Percentiles rank a stretch among this genome's conserved stretches.
Conservation (phyloP, 768 basidiomycete genomes). For the Cantharellus cinnabarinus region DNA sequence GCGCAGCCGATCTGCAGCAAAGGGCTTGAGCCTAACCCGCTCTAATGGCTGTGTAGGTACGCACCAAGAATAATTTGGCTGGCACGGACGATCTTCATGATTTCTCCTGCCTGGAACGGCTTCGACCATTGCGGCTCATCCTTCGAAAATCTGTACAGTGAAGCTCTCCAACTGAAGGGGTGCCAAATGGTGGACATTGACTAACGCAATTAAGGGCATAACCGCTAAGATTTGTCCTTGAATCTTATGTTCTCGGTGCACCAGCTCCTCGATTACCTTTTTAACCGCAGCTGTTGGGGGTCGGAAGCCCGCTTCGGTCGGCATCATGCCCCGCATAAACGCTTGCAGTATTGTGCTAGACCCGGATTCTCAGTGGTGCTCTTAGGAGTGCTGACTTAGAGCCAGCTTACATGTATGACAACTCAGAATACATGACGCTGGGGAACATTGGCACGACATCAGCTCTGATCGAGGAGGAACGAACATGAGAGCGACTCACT, state of each 20-base stretch:
- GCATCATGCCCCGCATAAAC: constrained; percentile 6
- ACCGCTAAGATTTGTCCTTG: constrained; percentile 12
- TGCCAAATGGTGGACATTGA: background rate
- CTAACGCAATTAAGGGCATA: constrained; percentile 12
- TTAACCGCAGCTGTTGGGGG: constrained; percentile 7
- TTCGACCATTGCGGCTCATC: constrained; percentile 11
- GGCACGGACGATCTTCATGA: constrained; percentile 8
- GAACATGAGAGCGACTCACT: background rate
- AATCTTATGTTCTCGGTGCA: constrained; percentile 12
- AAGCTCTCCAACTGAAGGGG: background rate
- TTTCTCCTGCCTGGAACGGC: constrained; percentile 10
- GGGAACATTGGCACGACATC: background rate
- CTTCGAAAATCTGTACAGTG: constrained; percentile 10
- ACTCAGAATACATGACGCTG: background rate
- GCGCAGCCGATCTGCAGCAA: background rate
- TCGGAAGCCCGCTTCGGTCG: constrained; percentile 8
- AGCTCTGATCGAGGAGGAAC: background rate
- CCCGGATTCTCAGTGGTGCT: constrained; percentile 1
- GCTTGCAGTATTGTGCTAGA: constrained; percentile 13
- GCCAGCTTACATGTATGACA: background rate
- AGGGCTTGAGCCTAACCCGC: background rate
- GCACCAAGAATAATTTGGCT: constrained; percentile 13
- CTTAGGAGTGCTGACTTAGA: background rate
- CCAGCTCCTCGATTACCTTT: constrained; percentile 11
- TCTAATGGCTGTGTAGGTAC: background rate